Evolutionary conservation across 371 early-diverging fungal species (phyloP).

Genomic region (Syncephalis plumigaleata): DNA sequence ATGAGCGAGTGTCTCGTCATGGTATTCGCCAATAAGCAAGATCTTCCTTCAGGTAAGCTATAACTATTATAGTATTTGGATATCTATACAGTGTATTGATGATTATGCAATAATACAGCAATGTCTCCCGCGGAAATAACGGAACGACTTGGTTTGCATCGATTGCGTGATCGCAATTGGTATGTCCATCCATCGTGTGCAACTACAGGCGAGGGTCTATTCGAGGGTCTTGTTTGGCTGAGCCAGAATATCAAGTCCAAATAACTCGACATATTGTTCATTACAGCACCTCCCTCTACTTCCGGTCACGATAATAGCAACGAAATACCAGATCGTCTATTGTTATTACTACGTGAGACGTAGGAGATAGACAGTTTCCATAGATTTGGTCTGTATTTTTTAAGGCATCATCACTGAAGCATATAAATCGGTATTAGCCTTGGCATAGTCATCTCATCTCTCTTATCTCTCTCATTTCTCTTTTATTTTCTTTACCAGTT

Average conservation of each 20-base stretch:
- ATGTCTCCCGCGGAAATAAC: constrained; percentile 69
- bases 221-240: constrained; percentile 79
- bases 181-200: constrained; percentile 77
- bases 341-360: no score
- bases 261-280: no score
- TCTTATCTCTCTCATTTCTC: no score
- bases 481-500: no score
- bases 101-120: constrained; percentile 15
- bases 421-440: no score
- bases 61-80: not conserved
- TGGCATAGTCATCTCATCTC: no score
- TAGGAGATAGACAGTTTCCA: no score
- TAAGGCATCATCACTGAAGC: no score
- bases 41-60: constrained; percentile 43
- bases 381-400: no score
- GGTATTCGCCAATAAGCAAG: constrained; percentile 82
- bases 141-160: constrained; percentile 52
- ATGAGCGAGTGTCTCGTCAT: constrained; percentile 64
- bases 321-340: no score
- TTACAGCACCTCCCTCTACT: not conserved
- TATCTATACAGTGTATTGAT: no score
- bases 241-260: constrained; percentile 67
- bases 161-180: constrained; percentile 65
- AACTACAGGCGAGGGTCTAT: constrained; percentile 72
- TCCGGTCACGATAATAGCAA: no score